phyloP scores from a whole-genome alignment of 352 stramenopile species.

The Blastocystis hominis region DNA sequence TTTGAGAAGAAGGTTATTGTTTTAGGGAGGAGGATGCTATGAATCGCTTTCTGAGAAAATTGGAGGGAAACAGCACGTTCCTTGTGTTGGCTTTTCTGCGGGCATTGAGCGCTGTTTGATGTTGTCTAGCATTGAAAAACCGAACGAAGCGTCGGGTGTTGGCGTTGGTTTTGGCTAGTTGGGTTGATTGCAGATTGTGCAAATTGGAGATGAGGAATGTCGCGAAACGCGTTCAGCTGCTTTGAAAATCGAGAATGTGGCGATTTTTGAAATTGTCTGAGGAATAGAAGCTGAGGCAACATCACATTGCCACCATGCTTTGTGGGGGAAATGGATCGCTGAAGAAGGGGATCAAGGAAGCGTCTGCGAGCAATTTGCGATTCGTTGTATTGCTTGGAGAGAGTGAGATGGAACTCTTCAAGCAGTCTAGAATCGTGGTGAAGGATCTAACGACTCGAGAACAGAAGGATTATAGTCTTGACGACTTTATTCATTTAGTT shows the following conservation, averaged over 20 bases:
- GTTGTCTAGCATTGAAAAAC: background rate
- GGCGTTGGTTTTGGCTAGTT: background rate
- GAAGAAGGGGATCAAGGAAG: conserved; percentile 33
- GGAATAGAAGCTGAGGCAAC: background rate
- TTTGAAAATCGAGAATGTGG: background rate
- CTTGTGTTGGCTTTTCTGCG: conserved; percentile 39
- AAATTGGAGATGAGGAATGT: background rate
- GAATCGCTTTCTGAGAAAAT: background rate
- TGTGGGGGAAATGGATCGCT: background rate
- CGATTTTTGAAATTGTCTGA: background rate
- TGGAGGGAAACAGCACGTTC: background rate
- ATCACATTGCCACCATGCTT: background rate
- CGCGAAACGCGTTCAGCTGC: background rate
- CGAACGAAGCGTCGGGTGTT: background rate
- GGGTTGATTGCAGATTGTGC: background rate
- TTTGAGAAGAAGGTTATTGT: background rate
- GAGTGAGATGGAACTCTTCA: background rate
- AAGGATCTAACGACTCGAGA: background rate
- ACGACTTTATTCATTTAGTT: background rate
- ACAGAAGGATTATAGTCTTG: background rate
- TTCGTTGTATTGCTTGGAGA: conserved; percentile 20
- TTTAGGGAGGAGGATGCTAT: conserved; percentile 40
- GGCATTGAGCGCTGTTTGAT: conserved; percentile 35
- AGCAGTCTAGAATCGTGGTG: background rate
- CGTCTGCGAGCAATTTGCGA: background rate